Evolutionary conservation across 192 early-diverging fungal species (phyloP).

Genomic region (Lunasporangiospora selenospora): DNA sequence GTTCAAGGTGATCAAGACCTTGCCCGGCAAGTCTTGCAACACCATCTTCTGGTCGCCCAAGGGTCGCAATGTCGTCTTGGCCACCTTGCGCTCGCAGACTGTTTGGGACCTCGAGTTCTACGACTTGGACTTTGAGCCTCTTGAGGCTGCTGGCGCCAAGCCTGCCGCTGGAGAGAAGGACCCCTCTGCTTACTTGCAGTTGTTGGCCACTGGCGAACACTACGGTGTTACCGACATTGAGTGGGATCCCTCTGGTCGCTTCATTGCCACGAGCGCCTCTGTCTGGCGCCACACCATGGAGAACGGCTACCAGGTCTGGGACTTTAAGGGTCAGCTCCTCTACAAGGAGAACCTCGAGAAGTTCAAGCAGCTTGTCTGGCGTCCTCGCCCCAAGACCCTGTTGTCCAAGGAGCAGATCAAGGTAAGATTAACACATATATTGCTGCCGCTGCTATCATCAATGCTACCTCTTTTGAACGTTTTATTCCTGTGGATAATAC

Average conservation of each 20-base stretch:
- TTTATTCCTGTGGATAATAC: no score
- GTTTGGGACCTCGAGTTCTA: slow-evolving; percentile 92
- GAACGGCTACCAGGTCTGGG: slow-evolving; percentile 93
- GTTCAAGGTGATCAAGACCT: slow-evolving; percentile 85
- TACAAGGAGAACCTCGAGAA: slow-evolving; percentile 74
- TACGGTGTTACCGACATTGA: slow-evolving; percentile 96
- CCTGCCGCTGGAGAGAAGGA: slow-evolving; percentile 50
- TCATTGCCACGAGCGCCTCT: slow-evolving; percentile 84
- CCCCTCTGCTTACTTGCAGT: slow-evolving; percentile 59
- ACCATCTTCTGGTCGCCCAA: slow-evolving; percentile 94
- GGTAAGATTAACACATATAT: no score
- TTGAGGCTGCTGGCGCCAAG: slow-evolving; percentile 58
- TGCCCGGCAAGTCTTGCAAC: slow-evolving; percentile 85
- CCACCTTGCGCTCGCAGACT: slow-evolving; percentile 77
- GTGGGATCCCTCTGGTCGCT: slow-evolving; percentile 99
- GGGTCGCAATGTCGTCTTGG: slow-evolving; percentile 91
- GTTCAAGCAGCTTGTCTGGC: slow-evolving; percentile 96
- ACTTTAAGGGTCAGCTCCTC: slow-evolving; percentile 85
- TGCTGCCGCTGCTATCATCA: no score
- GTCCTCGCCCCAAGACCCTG: slow-evolving; percentile 89
- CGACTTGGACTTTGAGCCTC: slow-evolving; percentile 83
- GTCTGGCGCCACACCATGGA: slow-evolving; percentile 88
- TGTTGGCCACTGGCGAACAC: slow-evolving; percentile 85
- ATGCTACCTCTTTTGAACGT: no score
- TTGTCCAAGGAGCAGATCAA: slow-evolving; percentile 82